These are phyloP conservation scores for Chrysanthemum lavandulifolium DNA, from an alignment of 129 eudicot genomes.

Conservation along the genomic window DNA sequence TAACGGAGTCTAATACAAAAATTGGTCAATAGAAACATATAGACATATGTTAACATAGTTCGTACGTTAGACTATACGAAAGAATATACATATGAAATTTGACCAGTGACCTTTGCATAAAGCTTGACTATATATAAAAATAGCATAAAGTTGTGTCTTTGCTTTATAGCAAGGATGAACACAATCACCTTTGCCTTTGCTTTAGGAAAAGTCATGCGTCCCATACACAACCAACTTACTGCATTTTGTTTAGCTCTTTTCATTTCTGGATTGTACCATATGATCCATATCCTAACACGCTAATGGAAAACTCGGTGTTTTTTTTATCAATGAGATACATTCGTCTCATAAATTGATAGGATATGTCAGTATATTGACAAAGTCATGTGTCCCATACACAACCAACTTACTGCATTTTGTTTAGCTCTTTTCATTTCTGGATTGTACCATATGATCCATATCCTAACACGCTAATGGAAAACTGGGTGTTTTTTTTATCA, in stretches of 20 bases:
- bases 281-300: background rate
- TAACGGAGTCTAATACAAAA: too few relatives aligned
- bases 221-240: background rate
- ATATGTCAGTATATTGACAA: too few relatives aligned
- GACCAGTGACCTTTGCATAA: background rate
- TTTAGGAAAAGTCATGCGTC: slow-evolving; percentile 23
- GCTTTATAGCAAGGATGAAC: slow-evolving; percentile 23
- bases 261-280: background rate
- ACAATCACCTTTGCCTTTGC: slow-evolving; percentile 10
- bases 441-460: background rate
- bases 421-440: background rate
- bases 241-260: background rate
- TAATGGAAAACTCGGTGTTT: background rate
- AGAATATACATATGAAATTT: background rate
- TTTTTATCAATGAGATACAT: background rate
- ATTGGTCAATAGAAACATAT: too few relatives aligned
- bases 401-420: slow-evolving; percentile 1
- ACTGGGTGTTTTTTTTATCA: background rate
- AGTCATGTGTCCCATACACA: slow-evolving; percentile 5
- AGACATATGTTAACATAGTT: too few relatives aligned
- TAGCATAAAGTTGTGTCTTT: background rate
- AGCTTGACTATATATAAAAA: too few relatives aligned
- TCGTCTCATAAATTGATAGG: too few relatives aligned
- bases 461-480: background rate
- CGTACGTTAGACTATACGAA: background rate